Evolutionary conservation across 2,329 filamentous ascomycete genomes (phyloP).

Genomic region (Penicillium sp.): DNA sequence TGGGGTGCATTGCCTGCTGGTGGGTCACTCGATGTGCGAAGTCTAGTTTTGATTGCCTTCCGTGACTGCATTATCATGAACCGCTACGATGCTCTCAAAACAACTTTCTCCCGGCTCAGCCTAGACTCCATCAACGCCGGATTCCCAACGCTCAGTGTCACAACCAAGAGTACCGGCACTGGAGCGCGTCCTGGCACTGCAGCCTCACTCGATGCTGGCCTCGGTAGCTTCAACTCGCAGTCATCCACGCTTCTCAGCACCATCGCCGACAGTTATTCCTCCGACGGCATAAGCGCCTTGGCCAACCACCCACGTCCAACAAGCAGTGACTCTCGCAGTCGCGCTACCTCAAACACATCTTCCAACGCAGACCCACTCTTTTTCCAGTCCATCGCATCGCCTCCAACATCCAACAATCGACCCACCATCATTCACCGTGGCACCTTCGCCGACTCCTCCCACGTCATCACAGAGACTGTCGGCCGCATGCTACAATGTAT

Average conservation of each 20-base stretch:
- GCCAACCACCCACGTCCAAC: slow-evolving; percentile 15
- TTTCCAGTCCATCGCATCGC: slow-evolving; percentile 43
- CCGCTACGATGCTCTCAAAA: slow-evolving; percentile 82
- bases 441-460: slow-evolving; percentile 48
- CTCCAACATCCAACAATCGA: slow-evolving; percentile 27
- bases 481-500: slow-evolving; percentile 96
- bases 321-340: slow-evolving; percentile 54
- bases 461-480: slow-evolving; percentile 88
- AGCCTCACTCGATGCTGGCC: slow-evolving; percentile 68
- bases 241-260: slow-evolving; percentile 75
- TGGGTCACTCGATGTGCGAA: slow-evolving; percentile 76
- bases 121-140: slow-evolving; percentile 70
- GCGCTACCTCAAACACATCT: slow-evolving; percentile 83
- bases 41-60: slow-evolving; percentile 82
- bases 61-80: slow-evolving; percentile 85
- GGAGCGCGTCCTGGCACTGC: slow-evolving; percentile 67
- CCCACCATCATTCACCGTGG: slow-evolving; percentile 36
- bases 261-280: slow-evolving; percentile 51
- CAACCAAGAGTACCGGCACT: slow-evolving; percentile 44
- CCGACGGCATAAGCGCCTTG: slow-evolving; percentile 48
- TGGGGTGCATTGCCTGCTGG: slow-evolving; percentile 64
- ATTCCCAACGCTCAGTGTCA: slow-evolving; percentile 44
- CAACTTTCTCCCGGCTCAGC: slow-evolving; percentile 83
- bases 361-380: slow-evolving; percentile 46
- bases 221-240: slow-evolving; percentile 77